Percentiles rank a stretch among this genome's conserved stretches.
phyloP scores from a whole-genome alignment of 2,329 filamentous ascomycete genomes.

The Aurifilum marmelostoma region DNA sequence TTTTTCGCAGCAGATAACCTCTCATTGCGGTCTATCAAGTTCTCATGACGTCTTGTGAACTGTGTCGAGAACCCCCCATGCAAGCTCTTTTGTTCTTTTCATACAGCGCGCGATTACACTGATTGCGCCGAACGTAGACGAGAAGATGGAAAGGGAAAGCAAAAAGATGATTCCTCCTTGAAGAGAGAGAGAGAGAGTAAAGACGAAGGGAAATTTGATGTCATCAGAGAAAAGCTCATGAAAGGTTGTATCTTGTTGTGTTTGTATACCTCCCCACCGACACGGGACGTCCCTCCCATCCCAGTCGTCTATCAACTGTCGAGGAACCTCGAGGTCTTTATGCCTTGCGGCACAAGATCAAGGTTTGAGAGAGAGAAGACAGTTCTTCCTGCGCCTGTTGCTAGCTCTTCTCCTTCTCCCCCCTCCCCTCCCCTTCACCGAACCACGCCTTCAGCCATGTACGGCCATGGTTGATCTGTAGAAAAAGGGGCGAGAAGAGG shows the following conservation, averaged over 20 bases:
- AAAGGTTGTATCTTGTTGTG: background rate
- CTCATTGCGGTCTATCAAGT: background rate
- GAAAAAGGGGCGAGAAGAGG: background rate
- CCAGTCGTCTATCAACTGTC: slow-evolving; percentile 53
- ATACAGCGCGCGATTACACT: background rate
- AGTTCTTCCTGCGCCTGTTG: slow-evolving; percentile 46
- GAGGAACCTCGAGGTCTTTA: slow-evolving; percentile 35
- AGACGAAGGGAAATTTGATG: too few species aligned
- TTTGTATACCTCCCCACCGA: slow-evolving; percentile 12
- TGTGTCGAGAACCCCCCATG: background rate
- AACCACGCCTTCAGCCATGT: too few species aligned
- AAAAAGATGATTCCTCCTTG: slow-evolving; percentile 4
- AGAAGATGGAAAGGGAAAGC: background rate
- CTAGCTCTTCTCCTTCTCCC: too few species aligned
- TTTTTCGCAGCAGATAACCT: slow-evolving; percentile 5
- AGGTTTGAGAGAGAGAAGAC: slow-evolving; percentile 67
- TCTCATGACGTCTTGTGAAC: background rate
- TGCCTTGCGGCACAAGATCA: background rate
- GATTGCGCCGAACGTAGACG: background rate
- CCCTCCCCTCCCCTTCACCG: too few species aligned
- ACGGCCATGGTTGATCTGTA: too few species aligned
- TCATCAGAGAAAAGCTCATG: slow-evolving; percentile 16
- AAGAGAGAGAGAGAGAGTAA: background rate
- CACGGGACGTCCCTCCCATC: slow-evolving; percentile 64
- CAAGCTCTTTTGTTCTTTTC: background rate